Evolutionary conservation across 148 eudicot species (phyloP).

Genomic region (Simmondsia chinensis): DNA sequence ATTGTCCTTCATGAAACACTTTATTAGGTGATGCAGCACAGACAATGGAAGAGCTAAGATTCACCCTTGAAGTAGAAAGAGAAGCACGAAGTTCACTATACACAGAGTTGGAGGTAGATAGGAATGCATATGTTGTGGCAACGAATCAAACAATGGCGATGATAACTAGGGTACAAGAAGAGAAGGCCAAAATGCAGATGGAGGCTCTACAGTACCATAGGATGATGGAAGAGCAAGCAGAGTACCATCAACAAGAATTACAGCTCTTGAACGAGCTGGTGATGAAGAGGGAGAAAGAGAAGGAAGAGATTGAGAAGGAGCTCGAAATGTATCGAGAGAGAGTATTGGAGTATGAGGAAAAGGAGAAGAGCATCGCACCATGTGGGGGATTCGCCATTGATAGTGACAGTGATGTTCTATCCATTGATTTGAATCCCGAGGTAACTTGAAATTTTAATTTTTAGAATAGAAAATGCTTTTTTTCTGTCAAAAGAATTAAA

Average conservation of each 20-base stretch:
- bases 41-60: conserved; percentile 45
- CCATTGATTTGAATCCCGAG: conserved; percentile 60
- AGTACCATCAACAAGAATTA: conserved; percentile 93
- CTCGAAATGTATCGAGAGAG: conserved; percentile 54
- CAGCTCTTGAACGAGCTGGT: conserved; percentile 80
- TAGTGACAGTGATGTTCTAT: conserved; percentile 72
- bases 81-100: conserved; percentile 55
- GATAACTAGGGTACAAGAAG: conserved; percentile 95
- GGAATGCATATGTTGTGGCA: conserved; percentile 82
- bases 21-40: conserved; percentile 16
- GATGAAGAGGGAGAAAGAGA: conserved; percentile 79
- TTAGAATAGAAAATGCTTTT: no score
- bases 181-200: conserved; percentile 93
- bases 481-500: no score
- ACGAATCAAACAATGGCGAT: conserved; percentile 95
- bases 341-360: conserved; percentile 53
- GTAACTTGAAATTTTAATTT: no score
- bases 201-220: conserved; percentile 95
- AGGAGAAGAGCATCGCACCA: conserved; percentile 28
- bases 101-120: conserved; percentile 77
- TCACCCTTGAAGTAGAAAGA: conserved; percentile 41
- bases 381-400: conserved; percentile 44
- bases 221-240: conserved; percentile 96
- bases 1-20: no score
- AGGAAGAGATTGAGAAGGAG: conserved; percentile 72